Conservation (phyloP, 352 stramenopile species). For the Phytopythium cucurbitacearum region DNA sequence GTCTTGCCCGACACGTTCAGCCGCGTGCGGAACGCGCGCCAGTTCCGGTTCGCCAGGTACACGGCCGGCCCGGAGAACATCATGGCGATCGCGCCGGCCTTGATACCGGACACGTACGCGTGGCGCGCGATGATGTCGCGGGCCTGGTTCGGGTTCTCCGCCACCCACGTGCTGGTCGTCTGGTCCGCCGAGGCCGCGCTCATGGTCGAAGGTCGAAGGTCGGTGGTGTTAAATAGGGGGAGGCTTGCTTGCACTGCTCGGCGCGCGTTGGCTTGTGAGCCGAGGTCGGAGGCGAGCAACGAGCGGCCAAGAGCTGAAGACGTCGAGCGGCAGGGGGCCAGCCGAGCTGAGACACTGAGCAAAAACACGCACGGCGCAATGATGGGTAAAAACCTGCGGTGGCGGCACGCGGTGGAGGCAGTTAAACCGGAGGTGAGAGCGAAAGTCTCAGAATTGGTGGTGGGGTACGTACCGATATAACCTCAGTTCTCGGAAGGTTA, state of each 20-base stretch:
- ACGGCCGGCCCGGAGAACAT: constrained; percentile 20
- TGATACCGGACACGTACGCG: constrained; percentile 31
- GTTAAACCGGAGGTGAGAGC: too few relatives aligned
- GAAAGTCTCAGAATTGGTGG: too few relatives aligned
- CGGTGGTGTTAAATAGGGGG: not conserved
- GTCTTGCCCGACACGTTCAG: constrained; percentile 62
- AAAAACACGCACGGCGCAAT: constrained; percentile 4
- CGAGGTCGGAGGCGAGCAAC: not conserved
- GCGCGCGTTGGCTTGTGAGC: constrained; percentile 1
- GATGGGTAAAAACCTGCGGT: constrained; percentile 1
- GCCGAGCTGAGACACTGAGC: constrained; percentile 3
- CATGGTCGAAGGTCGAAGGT: not conserved
- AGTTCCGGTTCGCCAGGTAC: constrained; percentile 41
- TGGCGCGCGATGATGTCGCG: constrained; percentile 31
- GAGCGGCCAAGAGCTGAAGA: not conserved
- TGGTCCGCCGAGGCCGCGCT: not conserved
- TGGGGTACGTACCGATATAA: too few relatives aligned
- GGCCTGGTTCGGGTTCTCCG: constrained; percentile 4
- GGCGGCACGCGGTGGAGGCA: too few relatives aligned
- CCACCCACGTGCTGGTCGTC: constrained; percentile 4
- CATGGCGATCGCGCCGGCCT: constrained; percentile 27
- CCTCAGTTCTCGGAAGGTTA: too few relatives aligned
- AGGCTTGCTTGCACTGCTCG: too few relatives aligned
- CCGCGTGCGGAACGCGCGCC: constrained; percentile 45
- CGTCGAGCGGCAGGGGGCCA: not conserved